Evolutionary conservation across 768 basidiomycete genomes (phyloP).

Genomic region (Coprinopsis strossmayeri): DNA sequence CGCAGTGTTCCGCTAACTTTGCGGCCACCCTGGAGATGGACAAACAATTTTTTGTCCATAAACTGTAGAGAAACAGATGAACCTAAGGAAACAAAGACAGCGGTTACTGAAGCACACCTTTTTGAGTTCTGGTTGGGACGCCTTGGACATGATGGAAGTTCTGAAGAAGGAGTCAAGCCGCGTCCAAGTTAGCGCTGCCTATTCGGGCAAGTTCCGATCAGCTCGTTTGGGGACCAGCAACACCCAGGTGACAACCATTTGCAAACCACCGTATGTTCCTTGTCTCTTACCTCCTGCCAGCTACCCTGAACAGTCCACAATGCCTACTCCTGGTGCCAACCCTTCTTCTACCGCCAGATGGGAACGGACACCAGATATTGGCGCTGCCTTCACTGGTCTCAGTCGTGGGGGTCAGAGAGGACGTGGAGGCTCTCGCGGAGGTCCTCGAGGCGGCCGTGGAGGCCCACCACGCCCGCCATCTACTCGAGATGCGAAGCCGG

Average conservation of each 20-base stretch:
- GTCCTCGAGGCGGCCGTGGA: conserved; percentile 25
- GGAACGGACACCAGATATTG: conserved; percentile 39
- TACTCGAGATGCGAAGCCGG: conserved; percentile 13
- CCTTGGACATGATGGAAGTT: conserved; percentile 68
- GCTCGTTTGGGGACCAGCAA: too few relatives aligned
- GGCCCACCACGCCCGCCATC: conserved; percentile 11
- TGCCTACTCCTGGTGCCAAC: conserved; percentile 28
- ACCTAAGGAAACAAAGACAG: neutral
- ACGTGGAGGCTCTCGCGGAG: conserved; percentile 29
- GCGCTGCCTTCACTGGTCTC: conserved; percentile 38
- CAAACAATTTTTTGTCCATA: conserved; percentile 97
- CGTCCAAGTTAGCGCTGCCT: conserved; percentile 7
- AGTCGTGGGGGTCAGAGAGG: conserved; percentile 29
- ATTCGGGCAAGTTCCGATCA: conserved; percentile 14
- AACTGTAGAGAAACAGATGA: conserved; percentile 48
- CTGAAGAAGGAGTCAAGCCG: conserved; percentile 1
- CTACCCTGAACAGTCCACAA: neutral
- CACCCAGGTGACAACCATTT: too few relatives aligned
- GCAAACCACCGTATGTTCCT: neutral
- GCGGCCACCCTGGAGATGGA: conserved; percentile 90
- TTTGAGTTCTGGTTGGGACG: conserved; percentile 95
- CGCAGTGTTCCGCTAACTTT: conserved; percentile 93
- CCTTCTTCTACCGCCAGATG: conserved; percentile 32
- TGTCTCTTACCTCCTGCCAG: neutral
- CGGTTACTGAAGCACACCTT: conserved; percentile 53